Conservation (phyloP, 2,329 filamentous ascomycete genomes). For the Hymenoscyphus salicellus region DNA sequence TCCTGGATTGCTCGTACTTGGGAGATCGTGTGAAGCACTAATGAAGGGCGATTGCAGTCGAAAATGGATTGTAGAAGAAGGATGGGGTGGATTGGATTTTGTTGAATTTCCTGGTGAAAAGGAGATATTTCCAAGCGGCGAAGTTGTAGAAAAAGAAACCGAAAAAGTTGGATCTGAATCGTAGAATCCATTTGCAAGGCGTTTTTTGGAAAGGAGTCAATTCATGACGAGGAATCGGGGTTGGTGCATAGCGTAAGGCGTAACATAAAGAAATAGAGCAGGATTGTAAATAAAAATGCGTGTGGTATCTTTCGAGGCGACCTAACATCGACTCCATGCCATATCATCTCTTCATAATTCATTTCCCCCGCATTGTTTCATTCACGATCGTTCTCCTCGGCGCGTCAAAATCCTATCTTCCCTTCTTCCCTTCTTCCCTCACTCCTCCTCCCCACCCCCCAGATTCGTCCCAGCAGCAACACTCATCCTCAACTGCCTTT, state of each 20-base stretch:
- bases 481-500: constrained; percentile 70
- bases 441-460: constrained; percentile 7
- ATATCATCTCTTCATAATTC: not conserved
- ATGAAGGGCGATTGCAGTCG: constrained; percentile 54
- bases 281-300: not conserved
- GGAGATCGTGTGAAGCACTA: constrained; percentile 77
- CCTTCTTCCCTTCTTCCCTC: too few relatives aligned
- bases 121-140: constrained; percentile 15
- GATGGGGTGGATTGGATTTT: constrained; percentile 72
- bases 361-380: not conserved
- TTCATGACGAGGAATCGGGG: not conserved
- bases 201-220: constrained; percentile 18
- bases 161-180: constrained; percentile 18
- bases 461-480: constrained; percentile 50
- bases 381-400: not conserved
- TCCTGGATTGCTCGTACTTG: constrained; percentile 83
- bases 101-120: constrained; percentile 43
- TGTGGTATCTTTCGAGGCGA: not conserved
- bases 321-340: not conserved
- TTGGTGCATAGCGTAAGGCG: constrained; percentile 14
- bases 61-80: constrained; percentile 84
- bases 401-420: too few relatives aligned
- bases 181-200: constrained; percentile 14
- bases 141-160: constrained; percentile 12
- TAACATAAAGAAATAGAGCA: not conserved